Conservation (phyloP, 1,139 yeast species). For the Blastobotrys petasosporus region DNA sequence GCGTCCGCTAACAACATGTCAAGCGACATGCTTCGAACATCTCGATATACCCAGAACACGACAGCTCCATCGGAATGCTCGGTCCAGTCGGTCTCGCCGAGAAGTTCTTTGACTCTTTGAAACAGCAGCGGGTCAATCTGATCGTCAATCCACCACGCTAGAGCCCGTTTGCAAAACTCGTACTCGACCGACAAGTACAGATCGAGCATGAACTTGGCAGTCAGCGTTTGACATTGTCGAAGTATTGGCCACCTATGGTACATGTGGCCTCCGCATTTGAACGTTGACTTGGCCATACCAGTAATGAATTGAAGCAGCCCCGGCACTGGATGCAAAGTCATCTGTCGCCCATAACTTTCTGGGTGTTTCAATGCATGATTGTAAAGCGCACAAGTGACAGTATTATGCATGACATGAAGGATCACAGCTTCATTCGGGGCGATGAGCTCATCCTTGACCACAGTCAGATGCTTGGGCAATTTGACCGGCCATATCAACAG, state of each 20-base stretch:
- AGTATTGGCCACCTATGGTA: conserved; percentile 20
- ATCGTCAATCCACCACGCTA: conserved; percentile 18
- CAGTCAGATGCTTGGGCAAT: conserved; percentile 20
- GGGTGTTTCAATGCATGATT: conserved; percentile 15
- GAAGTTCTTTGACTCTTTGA: conserved; percentile 13
- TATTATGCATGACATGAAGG: conserved; percentile 22
- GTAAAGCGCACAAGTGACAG: conserved; percentile 18
- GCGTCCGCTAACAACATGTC: conserved; percentile 12
- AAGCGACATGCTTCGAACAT: conserved; percentile 21
- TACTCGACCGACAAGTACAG: conserved; percentile 16
- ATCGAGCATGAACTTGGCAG: conserved; percentile 18
- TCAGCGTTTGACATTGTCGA: conserved; percentile 16
- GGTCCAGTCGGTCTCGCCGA: conserved; percentile 19
- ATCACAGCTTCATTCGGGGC: conserved; percentile 22
- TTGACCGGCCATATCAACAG: conserved; percentile 22
- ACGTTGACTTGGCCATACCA: conserved; percentile 23
- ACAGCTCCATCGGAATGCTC: conserved; percentile 22
- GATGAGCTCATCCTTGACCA: conserved; percentile 21
- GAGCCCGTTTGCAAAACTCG: conserved; percentile 20
- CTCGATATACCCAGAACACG: conserved; percentile 23
- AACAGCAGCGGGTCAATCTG: conserved; percentile 16
- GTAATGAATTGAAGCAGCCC: conserved; percentile 21
- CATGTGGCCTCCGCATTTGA: conserved; percentile 18
- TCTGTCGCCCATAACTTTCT: conserved; percentile 17
- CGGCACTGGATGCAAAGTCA: conserved; percentile 21